phyloP scores from a whole-genome alignment of 129 eudicot genomes.

The Flaveria sonorensis region DNA sequence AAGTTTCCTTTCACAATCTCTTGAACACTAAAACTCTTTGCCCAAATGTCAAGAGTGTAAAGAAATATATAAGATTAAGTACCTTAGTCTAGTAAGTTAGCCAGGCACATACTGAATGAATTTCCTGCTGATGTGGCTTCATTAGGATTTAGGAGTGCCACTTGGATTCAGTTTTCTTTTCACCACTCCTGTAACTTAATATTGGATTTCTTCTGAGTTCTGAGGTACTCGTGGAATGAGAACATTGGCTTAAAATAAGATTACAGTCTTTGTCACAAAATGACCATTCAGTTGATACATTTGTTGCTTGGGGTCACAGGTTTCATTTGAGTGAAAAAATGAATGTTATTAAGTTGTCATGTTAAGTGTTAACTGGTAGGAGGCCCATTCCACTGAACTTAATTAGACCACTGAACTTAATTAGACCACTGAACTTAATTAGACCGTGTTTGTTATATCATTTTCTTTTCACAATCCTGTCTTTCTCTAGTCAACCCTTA shows the following conservation, averaged over 20 bases:
- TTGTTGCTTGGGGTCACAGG: background rate
- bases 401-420: background rate
- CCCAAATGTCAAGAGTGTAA: background rate
- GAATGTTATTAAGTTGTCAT: background rate
- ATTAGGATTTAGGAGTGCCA: conserved; percentile 6
- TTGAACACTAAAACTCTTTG: background rate
- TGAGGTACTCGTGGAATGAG: background rate
- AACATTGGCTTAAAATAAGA: background rate
- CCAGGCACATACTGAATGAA: background rate
- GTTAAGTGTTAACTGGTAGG: background rate
- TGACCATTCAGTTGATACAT: background rate
- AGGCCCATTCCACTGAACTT: background rate
- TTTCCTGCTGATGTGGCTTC: background rate
- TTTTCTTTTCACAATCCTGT: background rate
- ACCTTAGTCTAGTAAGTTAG: background rate
- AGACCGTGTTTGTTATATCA: conserved; percentile 1
- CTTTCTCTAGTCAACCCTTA: background rate
- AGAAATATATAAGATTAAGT: background rate
- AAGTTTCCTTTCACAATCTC: background rate
- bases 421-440: background rate
- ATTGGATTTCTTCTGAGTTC: background rate
- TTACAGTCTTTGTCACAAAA: background rate
- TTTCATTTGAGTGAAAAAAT: background rate
- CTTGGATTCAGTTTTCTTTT: background rate
- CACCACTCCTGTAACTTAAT: background rate